Percentiles rank a stretch among this genome's conserved stretches.
phyloP scores from a whole-genome alignment of 2,329 filamentous ascomycete species.

The Dothiorella sarmentorum region DNA sequence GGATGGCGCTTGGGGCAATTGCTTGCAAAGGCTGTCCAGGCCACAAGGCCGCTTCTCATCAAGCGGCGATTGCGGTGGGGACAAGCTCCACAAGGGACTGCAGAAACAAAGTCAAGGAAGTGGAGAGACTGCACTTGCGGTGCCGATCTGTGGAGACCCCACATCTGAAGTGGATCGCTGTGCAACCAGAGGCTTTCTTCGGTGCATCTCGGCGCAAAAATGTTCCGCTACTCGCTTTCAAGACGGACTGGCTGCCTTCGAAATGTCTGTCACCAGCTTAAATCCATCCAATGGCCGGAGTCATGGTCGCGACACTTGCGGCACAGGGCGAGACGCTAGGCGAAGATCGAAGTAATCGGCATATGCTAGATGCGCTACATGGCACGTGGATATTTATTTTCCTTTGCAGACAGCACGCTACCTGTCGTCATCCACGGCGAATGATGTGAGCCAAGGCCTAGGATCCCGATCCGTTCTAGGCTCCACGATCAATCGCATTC shows the following conservation, averaged over 20 bases:
- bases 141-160: conserved; percentile 16
- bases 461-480: background rate
- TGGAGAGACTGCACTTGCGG: background rate
- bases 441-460: background rate
- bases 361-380: background rate
- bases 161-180: conserved; percentile 5
- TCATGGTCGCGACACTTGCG: background rate
- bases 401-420: background rate
- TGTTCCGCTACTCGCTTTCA: background rate
- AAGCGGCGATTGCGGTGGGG: conserved; percentile 1
- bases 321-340: background rate
- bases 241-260: background rate
- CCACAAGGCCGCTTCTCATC: background rate
- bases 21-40: background rate
- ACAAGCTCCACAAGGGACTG: conserved; percentile 5
- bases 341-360: background rate
- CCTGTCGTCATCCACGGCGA: background rate
- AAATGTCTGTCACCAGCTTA: background rate
- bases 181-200: conserved; percentile 6
- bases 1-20: background rate
- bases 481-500: background rate
- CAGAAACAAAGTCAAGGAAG: background rate
- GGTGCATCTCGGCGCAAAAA: conserved; percentile 5
- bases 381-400: background rate
- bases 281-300: background rate